Evolutionary conservation across 768 basidiomycete genomes (phyloP).

Genomic region (Tylopilus cervinicoccineus): DNA sequence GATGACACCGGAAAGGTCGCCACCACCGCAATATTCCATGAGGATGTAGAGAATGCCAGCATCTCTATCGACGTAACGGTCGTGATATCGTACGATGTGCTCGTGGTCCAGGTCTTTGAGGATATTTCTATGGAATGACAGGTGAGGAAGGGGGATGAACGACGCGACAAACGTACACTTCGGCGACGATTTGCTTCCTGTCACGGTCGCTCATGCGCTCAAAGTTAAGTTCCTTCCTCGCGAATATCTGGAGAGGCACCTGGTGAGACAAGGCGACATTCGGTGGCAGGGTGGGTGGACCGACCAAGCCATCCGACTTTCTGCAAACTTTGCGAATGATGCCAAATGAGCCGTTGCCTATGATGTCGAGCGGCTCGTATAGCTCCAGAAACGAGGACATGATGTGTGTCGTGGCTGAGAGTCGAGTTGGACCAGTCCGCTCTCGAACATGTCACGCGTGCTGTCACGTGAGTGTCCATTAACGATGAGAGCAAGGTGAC

Average conservation of each 20-base stretch:
- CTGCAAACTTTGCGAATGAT: slow-evolving; percentile 93
- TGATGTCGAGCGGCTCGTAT: slow-evolving; percentile 86
- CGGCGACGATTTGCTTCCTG: slow-evolving; percentile 93
- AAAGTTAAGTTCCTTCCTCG: slow-evolving; percentile 95
- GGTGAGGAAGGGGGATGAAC: not conserved
- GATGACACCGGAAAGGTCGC: slow-evolving; percentile 87
- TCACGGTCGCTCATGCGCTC: slow-evolving; percentile 96
- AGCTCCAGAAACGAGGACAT: slow-evolving; percentile 55
- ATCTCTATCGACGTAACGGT: slow-evolving; percentile 88
- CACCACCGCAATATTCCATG: slow-evolving; percentile 98
- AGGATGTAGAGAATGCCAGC: slow-evolving; percentile 92
- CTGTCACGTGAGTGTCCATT: not conserved
- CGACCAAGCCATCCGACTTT: slow-evolving; percentile 76
- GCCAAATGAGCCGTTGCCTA: slow-evolving; percentile 97
- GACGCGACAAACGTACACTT: slow-evolving; percentile 69
- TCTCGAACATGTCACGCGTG: slow-evolving; percentile 28
- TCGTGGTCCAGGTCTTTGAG: slow-evolving; percentile 93
- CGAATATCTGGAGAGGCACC: slow-evolving; percentile 56
- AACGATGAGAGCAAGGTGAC: not conserved
- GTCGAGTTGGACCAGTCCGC: slow-evolving; percentile 10
- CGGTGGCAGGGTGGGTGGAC: slow-evolving; percentile 29
- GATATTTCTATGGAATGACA: slow-evolving; percentile 65
- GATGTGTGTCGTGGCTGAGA: slow-evolving; percentile 1
- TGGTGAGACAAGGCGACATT: not conserved
- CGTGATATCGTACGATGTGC: slow-evolving; percentile 94